Evolutionary conservation across 2,329 filamentous ascomycete genomes (phyloP).

Genomic region (Pseudodiploospora longispora): DNA sequence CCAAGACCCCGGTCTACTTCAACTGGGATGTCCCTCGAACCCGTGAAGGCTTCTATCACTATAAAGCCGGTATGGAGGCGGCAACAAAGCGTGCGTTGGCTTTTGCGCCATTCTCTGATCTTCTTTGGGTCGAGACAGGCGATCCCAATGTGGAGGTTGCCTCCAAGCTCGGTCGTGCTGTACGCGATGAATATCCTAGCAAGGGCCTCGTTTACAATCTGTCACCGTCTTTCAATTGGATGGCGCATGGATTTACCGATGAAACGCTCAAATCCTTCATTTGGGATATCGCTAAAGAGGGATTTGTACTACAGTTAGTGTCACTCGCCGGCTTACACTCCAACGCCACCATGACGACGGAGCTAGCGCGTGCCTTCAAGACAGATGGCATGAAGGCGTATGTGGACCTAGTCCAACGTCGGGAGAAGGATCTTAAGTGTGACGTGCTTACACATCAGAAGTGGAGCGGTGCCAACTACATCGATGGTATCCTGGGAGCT

Average conservation of each 20-base stretch:
- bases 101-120: constrained; percentile 86
- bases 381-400: constrained; percentile 94
- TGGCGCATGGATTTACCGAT: constrained; percentile 83
- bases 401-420: constrained; percentile 82
- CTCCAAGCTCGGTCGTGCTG: constrained; percentile 64
- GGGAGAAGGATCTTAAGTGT: constrained; percentile 83
- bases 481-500: constrained; percentile 81
- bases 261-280: constrained; percentile 82
- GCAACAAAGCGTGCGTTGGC: constrained; percentile 90
- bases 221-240: constrained; percentile 97
- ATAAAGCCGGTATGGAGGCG: constrained; percentile 71
- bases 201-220: constrained; percentile 97
- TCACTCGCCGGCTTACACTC: constrained; percentile 60
- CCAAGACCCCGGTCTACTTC: constrained; percentile 66
- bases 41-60: constrained; percentile 90
- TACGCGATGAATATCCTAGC: constrained; percentile 59
- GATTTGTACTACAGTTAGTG: constrained; percentile 63
- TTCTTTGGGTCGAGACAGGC: constrained; percentile 95
- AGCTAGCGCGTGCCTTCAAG: constrained; percentile 77
- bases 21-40: constrained; percentile 89
- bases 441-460: constrained; percentile 96
- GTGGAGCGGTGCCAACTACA: constrained; percentile 62
- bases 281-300: constrained; percentile 90
- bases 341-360: constrained; percentile 56
- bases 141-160: constrained; percentile 78